Evolutionary conservation across 805 yeast genomes (phyloP), one percentile per base, ranked within the genome.

Genomic region (Barnettozyma pratensis): DNA sequence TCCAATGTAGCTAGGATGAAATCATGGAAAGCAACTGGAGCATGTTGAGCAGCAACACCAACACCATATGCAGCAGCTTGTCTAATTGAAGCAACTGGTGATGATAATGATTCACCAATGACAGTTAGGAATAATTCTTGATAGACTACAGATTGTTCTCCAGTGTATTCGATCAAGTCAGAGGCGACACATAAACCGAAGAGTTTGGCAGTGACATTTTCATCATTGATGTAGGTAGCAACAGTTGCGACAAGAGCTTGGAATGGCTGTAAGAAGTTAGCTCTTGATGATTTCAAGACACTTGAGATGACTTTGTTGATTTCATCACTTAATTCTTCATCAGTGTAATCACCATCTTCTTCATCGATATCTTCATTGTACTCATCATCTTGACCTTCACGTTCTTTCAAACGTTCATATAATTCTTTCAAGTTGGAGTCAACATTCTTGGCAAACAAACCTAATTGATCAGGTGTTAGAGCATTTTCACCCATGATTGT

Each of bases 281-380:
- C 66, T 54, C 79, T 76, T 26, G 79, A 71, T 39, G 78, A 75
- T 64, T 80, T 84, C 75, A 92, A 85, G 14, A 89, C 73, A 0
- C 85, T 74, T 7, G 85, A 75, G 37, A 94, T 66, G 1, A 85
- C 82, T 62, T 85, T 86, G 63, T 85, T 87, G 54, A 90, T 80
- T 62, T 92, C 96, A 58, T 89, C 95, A 45, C 90, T 69, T 41
- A 94, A 71, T 61, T 91, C 97, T 62, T 90, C 97, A 64, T 94
- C 98, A 1, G 94, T 83, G 57, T 75, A 80, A 58, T 86, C 96
- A 50, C 82, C 89, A 31, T 79, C 83, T 48, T 91, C 97, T 48
- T 84, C 90, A 50, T 85, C 96, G 6, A 83, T 72, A 41, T 88
- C 97, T 68, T 89, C 97, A 50, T 85, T 85, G 64, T 84, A 90